Base-by-base conservation (phyloP, 176 grass and related monocot species). In the Eragrostis curvula region DNA sequence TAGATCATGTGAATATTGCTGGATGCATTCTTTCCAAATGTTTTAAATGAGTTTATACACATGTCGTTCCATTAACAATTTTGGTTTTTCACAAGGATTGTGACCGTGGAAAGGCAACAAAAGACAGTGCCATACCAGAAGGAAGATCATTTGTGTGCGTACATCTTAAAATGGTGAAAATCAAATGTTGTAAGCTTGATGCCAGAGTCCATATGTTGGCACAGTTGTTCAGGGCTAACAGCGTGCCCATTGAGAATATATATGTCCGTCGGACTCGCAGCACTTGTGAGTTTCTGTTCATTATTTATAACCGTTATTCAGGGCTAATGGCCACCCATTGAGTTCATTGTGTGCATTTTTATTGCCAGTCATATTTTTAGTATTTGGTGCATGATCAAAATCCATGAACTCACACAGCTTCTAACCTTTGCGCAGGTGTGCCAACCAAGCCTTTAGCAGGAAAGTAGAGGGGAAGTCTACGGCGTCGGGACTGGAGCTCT, bases 161-260 rank as follows among this genome's bases (percentile, higher is more conserved):
- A 68, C 24, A 68, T 1, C 82, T 76, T 84, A 20, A 9, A 55
- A 57, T 84, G 24, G 72, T 76, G 39, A 84, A 68, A 59, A 75
- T 84, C 7, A 75, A 66, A 75, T 75, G 81, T 12, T 84, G 11
- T 6, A 66, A 75, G 62, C n/a, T 75, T 57, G 81, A 75, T 28
- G 3, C 0, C 0, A 74, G 45, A 71, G 58, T 83, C 29, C 81
- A 83, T 53, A 28, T 8, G 9, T 29, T 83, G 59, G 81, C 58
- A 39, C 9, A 74, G 5, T 13, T 83, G 58, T 83, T 83, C 46
- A 52, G 14, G 3, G 81, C 13, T 27, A 83, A 83, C 65, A 70
- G 70, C n/a, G 3, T 83, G 21, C 10, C 81, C 14, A 14, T 74
- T 29, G 30, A 83, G 44, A 52, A 43, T 16, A 65, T 74, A 53